Percentiles rank a stretch among this genome's conserved stretches.
These are phyloP conservation scores for Oidiodendron maius DNA, from an alignment of 495 filamentous ascomycete species.

Conservation along the genomic window DNA sequence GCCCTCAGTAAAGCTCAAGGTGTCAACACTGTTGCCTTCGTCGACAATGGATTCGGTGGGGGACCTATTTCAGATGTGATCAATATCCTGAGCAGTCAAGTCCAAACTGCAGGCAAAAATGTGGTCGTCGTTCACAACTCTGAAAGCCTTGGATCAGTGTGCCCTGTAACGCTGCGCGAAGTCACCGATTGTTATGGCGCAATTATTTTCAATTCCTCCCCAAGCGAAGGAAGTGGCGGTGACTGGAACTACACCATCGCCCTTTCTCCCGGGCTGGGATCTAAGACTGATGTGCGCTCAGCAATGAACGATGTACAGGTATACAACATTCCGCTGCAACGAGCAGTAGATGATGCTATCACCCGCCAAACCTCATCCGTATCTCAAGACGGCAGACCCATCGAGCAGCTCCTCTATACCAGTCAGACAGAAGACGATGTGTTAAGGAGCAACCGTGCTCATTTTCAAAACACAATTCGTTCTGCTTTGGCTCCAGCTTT, in stretches of 20 bases:
- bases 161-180: conserved; percentile 61
- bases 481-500: conserved; percentile 60
- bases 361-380: conserved; percentile 51
- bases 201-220: conserved; percentile 67
- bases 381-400: conserved; percentile 36
- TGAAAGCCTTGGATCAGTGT: too few relatives aligned
- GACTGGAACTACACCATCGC: conserved; percentile 82
- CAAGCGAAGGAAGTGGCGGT: conserved; percentile 53
- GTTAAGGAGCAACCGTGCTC: conserved; percentile 45
- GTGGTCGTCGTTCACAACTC: background rate
- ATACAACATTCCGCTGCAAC: conserved; percentile 70
- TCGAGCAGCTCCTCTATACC: conserved; percentile 47
- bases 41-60: too few relatives aligned
- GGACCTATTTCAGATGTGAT: too few relatives aligned
- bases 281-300: conserved; percentile 47
- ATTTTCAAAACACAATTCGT: conserved; percentile 61
- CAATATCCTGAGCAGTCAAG: too few relatives aligned
- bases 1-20: too few relatives aligned
- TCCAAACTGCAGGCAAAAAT: conserved; percentile 38
- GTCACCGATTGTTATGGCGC: conserved; percentile 68
- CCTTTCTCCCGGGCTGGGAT: conserved; percentile 54
- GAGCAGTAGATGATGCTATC: conserved; percentile 71
- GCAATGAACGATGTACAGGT: conserved; percentile 60
- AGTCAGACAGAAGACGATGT: conserved; percentile 56
- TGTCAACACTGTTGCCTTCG: too few relatives aligned